Evolutionary conservation across 2,329 filamentous ascomycete genomes (phyloP).

Genomic region (Cytospora piceae): DNA sequence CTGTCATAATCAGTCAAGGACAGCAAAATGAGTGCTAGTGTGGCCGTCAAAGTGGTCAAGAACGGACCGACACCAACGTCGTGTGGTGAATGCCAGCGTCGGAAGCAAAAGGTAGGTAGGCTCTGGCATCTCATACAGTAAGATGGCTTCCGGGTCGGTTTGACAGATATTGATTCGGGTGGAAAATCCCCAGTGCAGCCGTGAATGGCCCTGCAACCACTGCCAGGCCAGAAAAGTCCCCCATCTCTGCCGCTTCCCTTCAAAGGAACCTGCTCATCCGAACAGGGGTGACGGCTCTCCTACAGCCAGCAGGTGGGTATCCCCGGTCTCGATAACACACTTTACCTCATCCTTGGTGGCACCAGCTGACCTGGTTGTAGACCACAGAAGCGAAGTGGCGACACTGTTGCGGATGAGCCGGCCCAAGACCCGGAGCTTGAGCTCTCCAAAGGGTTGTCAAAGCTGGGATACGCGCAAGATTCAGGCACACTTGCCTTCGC

Average conservation of each 20-base stretch:
- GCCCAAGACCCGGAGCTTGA: constrained; percentile 7
- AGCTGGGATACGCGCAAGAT: constrained; percentile 6
- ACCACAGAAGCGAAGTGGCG: constrained; percentile 31
- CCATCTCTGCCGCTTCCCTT: constrained; percentile 50
- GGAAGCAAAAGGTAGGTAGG: constrained; percentile 50
- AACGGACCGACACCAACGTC: constrained; percentile 31
- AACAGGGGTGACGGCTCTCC: not conserved
- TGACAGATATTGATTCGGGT: not conserved
- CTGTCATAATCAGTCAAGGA: not conserved
- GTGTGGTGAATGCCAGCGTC: constrained; percentile 52
- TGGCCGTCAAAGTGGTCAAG: constrained; percentile 9
- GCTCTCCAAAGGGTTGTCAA: constrained; percentile 9
- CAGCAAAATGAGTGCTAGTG: constrained; percentile 3
- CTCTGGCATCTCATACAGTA: not conserved
- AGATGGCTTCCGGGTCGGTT: not conserved
- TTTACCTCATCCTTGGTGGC: not conserved
- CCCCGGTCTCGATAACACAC: not conserved
- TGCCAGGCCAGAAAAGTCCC: constrained; percentile 51
- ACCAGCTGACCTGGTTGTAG: constrained; percentile 5
- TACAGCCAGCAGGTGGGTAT: not conserved
- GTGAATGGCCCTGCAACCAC: constrained; percentile 54
- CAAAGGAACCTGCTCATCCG: constrained; percentile 35
- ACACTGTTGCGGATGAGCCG: not conserved
- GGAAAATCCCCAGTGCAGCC: constrained; percentile 44
- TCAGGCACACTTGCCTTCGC: not conserved